These are phyloP conservation scores for Mycosphaerella sp. DNA, from an alignment of 2,329 filamentous ascomycete genomes.

Conservation along the genomic window DNA sequence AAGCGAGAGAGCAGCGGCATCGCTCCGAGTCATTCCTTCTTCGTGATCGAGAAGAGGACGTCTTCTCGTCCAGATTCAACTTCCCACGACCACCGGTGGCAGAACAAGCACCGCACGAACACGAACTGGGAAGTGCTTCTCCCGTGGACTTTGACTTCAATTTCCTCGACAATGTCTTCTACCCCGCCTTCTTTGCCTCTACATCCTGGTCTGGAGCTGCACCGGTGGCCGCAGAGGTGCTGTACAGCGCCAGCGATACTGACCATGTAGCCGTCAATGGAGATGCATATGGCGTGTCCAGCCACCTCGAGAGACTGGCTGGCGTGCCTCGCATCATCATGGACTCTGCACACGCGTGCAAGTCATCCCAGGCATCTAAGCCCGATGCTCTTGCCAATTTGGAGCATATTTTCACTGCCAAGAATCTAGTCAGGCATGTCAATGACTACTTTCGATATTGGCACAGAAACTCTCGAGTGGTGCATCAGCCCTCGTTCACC, in stretches of 20 bases:
- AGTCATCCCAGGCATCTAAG: background rate
- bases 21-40: constrained; percentile 6
- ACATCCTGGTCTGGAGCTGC: constrained; percentile 3
- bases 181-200: constrained; percentile 4
- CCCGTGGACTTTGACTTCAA: constrained; percentile 6
- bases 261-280: background rate
- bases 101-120: background rate
- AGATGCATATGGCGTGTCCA: constrained; percentile 2
- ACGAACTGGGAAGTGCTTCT: background rate
- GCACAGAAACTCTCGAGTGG: constrained; percentile 7
- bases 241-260: background rate
- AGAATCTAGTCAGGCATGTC: background rate
- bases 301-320: background rate
- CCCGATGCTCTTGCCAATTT: background rate
- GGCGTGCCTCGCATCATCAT: background rate
- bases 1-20: background rate
- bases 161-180: constrained; percentile 5
- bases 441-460: constrained; percentile 11
- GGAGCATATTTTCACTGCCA: constrained; percentile 5
- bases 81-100: constrained; percentile 3
- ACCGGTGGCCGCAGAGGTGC: background rate
- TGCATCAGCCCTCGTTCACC: constrained; percentile 8
- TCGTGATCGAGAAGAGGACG: constrained; percentile 9
- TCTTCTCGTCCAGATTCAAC: constrained; percentile 11
- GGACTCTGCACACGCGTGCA: background rate